Evolutionary conservation across 306 rosid species (phyloP), one percentile per base, ranked within the genome.

Genomic region (Bauhinia variegata): DNA sequence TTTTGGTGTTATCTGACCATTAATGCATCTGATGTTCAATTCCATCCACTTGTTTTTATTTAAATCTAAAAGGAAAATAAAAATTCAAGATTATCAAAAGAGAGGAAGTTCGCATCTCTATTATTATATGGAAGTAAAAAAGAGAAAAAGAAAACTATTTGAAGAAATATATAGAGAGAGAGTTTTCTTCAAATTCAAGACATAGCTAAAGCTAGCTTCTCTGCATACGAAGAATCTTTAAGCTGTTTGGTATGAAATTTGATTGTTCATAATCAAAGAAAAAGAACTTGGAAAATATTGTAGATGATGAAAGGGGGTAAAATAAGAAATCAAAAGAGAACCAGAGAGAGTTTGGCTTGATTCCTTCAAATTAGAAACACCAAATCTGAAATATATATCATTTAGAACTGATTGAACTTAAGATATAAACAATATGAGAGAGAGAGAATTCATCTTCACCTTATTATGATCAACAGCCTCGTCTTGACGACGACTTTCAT

Each of bases 391-490:
- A 43, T 11, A 32, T 32, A 43, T 11, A 32, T 32, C 39, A 47
- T 19, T 31, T 23, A 23, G 2, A 23, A 23, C 12, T 42, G 48
- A 42, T 42, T 12, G 8, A 42, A 42, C 48, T 23, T 23, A 1
- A 23, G 28, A 23, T 23, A 9, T 42, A 42, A 12, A 42, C 48
- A 23, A 28, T 23, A 19, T 38, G 64, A 11, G 17, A 51, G 64
- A 11, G 17, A 51, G 11, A 77, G 5, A 68, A 79, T 7, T 11
- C 31, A 72, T 54, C 9, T 67, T 79, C 70, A 86, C 92, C 87
- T 83, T 53, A 15, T n/a, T n/a, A n/a, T n/a, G n/a, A n/a, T 51
- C 36, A 54, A 18, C 47, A 73, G 4, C 50, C 8, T 76, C 73
- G 38, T 79, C 63, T 67, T 79, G 41, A 50, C 19, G 66, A 34